A percentile compares a stretch with the other conserved stretches of the same genome.
These are phyloP conservation scores for Annona cherimola DNA, from an alignment of 164 flowering plant genomes.

Conservation along the genomic window DNA sequence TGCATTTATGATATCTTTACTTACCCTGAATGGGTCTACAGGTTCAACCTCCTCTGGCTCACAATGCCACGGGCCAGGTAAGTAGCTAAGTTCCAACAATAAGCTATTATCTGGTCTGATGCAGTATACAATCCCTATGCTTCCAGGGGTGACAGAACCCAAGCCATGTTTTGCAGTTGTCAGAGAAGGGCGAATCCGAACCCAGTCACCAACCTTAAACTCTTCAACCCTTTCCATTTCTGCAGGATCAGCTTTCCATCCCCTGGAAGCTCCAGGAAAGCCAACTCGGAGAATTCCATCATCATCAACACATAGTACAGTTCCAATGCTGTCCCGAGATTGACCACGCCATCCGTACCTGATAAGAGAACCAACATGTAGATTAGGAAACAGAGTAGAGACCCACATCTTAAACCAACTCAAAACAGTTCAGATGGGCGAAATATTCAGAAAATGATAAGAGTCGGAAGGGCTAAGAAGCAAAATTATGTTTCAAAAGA, in stretches of 20 bases:
- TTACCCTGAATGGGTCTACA: slow-evolving; percentile 88
- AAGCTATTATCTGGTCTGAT: slow-evolving; percentile 93
- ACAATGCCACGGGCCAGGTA: slow-evolving; percentile 96
- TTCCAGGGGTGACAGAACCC: slow-evolving; percentile 94
- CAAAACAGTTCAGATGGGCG: too few relatives aligned
- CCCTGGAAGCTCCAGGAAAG: slow-evolving; percentile 99
- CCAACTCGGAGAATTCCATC: slow-evolving; percentile 98
- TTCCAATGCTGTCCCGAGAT: slow-evolving; percentile 89
- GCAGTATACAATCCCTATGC: slow-evolving; percentile 94
- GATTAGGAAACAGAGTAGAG: not conserved
- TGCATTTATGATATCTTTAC: not conserved
- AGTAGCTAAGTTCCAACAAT: slow-evolving; percentile 79
- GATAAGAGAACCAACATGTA: slow-evolving; percentile 11
- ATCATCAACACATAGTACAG: slow-evolving; percentile 97
- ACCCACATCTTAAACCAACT: too few relatives aligned
- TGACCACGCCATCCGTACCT: slow-evolving; percentile 98
- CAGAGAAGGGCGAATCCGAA: slow-evolving; percentile 84
- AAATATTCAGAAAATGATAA: too few relatives aligned
- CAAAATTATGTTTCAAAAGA: too few relatives aligned
- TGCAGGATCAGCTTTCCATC: slow-evolving; percentile 99
- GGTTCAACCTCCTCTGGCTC: slow-evolving; percentile 99
- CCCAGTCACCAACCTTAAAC: slow-evolving; percentile 99
- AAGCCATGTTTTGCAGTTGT: slow-evolving; percentile 96
- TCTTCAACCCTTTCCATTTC: slow-evolving; percentile 99
- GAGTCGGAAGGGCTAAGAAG: too few relatives aligned